Evolutionary conservation across 2,329 filamentous ascomycete genomes (phyloP).

Genomic region (Chaetomium sp.): DNA sequence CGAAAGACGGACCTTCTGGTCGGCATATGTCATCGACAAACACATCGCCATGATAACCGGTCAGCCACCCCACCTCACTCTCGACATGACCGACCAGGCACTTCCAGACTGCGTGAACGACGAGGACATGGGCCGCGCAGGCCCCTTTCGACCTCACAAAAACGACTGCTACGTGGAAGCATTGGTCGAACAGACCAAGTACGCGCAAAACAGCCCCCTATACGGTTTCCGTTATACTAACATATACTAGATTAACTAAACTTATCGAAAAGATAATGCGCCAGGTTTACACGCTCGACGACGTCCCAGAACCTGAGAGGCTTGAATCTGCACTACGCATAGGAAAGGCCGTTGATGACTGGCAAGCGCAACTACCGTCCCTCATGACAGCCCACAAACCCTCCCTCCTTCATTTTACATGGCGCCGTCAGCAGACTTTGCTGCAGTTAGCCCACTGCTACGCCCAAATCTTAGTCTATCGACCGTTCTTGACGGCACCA

Average conservation of each 20-base stretch:
- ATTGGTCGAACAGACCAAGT: conserved; percentile 28
- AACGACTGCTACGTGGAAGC: conserved; percentile 32
- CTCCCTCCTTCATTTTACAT: conserved; percentile 24
- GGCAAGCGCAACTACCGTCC: conserved; percentile 24
- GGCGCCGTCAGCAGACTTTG: conserved; percentile 29
- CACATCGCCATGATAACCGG: conserved; percentile 66
- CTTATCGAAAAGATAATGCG: conserved; percentile 26
- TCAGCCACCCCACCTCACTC: conserved; percentile 61
- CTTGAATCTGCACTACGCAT: conserved; percentile 19
- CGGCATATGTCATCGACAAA: conserved; percentile 64
- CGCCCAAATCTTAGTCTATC: conserved; percentile 30
- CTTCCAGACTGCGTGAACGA: conserved; percentile 59
- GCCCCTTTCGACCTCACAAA: conserved; percentile 23
- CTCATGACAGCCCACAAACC: conserved; percentile 22
- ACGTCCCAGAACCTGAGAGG: conserved; percentile 24
- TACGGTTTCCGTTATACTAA: not conserved
- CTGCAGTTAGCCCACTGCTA: conserved; percentile 29
- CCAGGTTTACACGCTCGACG: conserved; percentile 31
- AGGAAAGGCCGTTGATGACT: conserved; percentile 27
- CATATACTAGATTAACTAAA: conserved; percentile 16
- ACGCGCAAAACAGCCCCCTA: not conserved
- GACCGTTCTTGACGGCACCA: conserved; percentile 29
- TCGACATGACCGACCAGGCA: conserved; percentile 66
- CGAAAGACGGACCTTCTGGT: conserved; percentile 60
- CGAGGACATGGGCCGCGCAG: conserved; percentile 44